Percentiles rank a stretch among this genome's conserved stretches.
phyloP scores from a whole-genome alignment of 2,329 filamentous ascomycete genomes.

The Colletotrichum chlorophyti region DNA sequence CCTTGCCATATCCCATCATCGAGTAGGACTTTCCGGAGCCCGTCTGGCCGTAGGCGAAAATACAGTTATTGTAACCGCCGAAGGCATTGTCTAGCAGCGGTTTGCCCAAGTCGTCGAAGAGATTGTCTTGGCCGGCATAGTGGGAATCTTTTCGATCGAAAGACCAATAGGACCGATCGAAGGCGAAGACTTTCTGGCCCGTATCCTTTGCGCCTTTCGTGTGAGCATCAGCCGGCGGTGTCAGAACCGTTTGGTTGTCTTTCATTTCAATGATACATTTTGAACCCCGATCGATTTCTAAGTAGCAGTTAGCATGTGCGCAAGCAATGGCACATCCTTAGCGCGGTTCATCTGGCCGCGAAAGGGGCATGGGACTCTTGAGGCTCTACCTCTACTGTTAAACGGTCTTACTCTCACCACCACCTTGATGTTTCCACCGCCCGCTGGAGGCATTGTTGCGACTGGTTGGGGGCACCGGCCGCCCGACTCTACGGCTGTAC shows the following conservation, averaged over 20 bases:
- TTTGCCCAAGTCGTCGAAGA: conserved; percentile 87
- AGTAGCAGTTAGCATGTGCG: conserved; percentile 3
- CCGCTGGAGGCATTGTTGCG: conserved; percentile 66
- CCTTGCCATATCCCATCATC: conserved; percentile 99
- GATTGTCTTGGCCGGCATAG: conserved; percentile 88
- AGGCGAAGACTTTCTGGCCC: conserved; percentile 86
- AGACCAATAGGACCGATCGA: conserved; percentile 98
- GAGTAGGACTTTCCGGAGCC: conserved; percentile 99
- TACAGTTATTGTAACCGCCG: conserved; percentile 98
- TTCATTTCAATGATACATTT: conserved; percentile 99
- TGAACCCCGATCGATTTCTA: conserved; percentile 88
- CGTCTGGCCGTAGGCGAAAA: conserved; percentile 98
- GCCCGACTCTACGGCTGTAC: conserved; percentile 16
- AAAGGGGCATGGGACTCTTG: not conserved
- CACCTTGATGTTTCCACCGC: conserved; percentile 98
- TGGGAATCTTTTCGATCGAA: conserved; percentile 82
- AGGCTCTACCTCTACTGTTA: conserved; percentile 81
- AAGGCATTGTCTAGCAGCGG: conserved; percentile 98
- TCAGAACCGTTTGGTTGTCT: conserved; percentile 86
- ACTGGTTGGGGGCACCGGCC: conserved; percentile 20
- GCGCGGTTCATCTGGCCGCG: not conserved
- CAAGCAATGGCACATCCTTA: not conserved
- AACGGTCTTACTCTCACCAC: conserved; percentile 96
- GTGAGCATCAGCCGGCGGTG: conserved; percentile 68
- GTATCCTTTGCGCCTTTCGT: conserved; percentile 74